Base-by-base conservation (phyloP, 306 rosid genomes). In the Begonia fuchsioides region DNA sequence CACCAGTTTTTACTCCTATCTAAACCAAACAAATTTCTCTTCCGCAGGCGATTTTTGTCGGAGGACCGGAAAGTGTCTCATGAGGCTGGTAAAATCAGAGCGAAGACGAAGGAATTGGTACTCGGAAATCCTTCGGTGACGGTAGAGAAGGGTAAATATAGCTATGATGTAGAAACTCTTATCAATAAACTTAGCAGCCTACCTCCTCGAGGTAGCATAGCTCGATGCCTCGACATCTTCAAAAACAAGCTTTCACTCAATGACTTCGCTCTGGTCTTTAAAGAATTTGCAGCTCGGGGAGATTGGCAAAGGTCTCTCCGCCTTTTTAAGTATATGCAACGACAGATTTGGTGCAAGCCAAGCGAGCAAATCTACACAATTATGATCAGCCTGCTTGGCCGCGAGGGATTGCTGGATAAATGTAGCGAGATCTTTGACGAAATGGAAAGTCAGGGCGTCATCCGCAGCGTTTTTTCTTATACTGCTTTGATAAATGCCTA, bases 321-420 rank as follows among this genome's bases (percentile, higher is more conserved):
- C 8, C 76, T 92, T 47, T 92, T 92, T 66, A 92, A 85, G 78
- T 77, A 85, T 20, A 92, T 82, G 93, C 95, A 90, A 79, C 79
- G 98, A 2, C 95, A 90, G 78, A 75, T 90, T 35, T 90, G 98
- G 98, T 90, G 98, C 67, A 90, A 85, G 68, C 98, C 95, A 0
- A 90, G 73, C 52, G 95, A 90, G 51, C 95, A 90, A 52, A 85
- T 90, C 11, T 85, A 71, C 62, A 85, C 94, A 0, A 85, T 90
- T 44, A 80, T 90, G 76, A 82, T 90, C 15, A 90, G 85, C 17
- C 63, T 90, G 17, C 74, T 90, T 13, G 94, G 98, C 19, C 74
- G 95, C 14, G 96, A 90, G 43, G 85, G 96, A 11, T 65, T 90
- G 63, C 79, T 90, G 1, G 95, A 85, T 17, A 90, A 85, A 47